These are phyloP conservation scores for Neofusicoccum cordaticola DNA, from an alignment of 2,329 filamentous ascomycete species.

Conservation along the genomic window DNA sequence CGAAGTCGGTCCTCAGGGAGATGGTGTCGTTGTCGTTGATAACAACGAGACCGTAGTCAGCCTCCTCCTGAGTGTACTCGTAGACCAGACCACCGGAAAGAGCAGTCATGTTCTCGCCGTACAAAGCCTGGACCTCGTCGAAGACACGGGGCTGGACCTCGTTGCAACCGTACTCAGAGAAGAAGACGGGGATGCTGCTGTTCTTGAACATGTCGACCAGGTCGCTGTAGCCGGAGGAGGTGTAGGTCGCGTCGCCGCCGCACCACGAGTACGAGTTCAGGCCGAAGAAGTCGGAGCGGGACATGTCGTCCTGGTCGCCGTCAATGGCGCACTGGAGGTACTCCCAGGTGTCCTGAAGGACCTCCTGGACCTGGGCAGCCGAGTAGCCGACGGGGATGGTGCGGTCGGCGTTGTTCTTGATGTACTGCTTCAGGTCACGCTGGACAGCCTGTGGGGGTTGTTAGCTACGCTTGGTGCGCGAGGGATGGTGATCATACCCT, in stretches of 20 bases:
- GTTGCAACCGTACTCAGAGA: conserved; percentile 82
- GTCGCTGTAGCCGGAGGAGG: conserved; percentile 60
- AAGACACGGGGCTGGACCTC: conserved; percentile 66
- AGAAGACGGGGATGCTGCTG: conserved; percentile 72
- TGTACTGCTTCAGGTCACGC: conserved; percentile 68
- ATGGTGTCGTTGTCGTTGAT: conserved; percentile 44
- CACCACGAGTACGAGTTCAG: conserved; percentile 75
- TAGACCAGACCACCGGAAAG: conserved; percentile 79
- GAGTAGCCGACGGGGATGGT: conserved; percentile 67
- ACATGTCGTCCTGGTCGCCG: conserved; percentile 50
- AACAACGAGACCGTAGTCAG: conserved; percentile 53
- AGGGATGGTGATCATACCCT: conserved; percentile 38
- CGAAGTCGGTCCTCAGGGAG: conserved; percentile 47
- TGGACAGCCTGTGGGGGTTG: conserved; percentile 51
- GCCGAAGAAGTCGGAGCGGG: conserved; percentile 71
- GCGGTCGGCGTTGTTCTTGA: conserved; percentile 56
- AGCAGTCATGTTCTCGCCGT: conserved; percentile 67
- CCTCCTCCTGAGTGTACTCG: conserved; percentile 71
- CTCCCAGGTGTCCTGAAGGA: conserved; percentile 71
- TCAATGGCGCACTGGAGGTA: conserved; percentile 69
- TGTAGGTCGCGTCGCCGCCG: conserved; percentile 64
- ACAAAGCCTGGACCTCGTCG: conserved; percentile 71
- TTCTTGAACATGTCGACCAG: conserved; percentile 64
- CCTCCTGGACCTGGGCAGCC: conserved; percentile 70
- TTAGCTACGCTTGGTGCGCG: conserved; percentile 14